phyloP scores from a whole-genome alignment of 2,329 filamentous ascomycete species.

The Paraphaeosphaeria minitans region DNA sequence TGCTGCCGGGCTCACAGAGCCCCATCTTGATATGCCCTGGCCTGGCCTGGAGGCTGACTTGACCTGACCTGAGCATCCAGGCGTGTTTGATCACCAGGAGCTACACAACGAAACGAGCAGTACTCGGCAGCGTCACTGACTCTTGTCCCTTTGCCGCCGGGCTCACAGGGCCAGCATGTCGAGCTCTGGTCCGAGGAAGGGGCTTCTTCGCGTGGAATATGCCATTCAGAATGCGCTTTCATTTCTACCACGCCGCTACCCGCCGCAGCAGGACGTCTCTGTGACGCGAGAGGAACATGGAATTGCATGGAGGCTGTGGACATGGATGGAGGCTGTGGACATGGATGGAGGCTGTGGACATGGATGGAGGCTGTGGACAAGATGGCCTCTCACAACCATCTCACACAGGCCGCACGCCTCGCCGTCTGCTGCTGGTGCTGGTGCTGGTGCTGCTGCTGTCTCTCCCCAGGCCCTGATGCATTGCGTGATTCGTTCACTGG shows the following conservation, averaged over 20 bases:
- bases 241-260: neutral
- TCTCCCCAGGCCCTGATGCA: slow-evolving; percentile 27
- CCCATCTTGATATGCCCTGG: no score
- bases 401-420: slow-evolving; percentile 25
- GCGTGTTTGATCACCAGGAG: slow-evolving; percentile 6
- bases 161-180: no score
- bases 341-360: slow-evolving; percentile 18
- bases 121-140: neutral
- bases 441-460: slow-evolving; percentile 32
- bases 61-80: neutral
- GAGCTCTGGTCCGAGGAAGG: neutral
- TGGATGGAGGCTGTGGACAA: slow-evolving; percentile 19
- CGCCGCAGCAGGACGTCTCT: slow-evolving; percentile 9
- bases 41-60: no score
- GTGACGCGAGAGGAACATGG: slow-evolving; percentile 5
- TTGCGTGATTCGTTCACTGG: slow-evolving; percentile 38
- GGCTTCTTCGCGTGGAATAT: no score
- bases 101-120: neutral
- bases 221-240: no score
- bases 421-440: no score
- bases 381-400: slow-evolving; percentile 15
- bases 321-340: slow-evolving; percentile 18
- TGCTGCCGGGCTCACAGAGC: no score
- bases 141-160: neutral
- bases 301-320: slow-evolving; percentile 17